Evolutionary conservation across 2,329 filamentous ascomycete genomes (phyloP).

Genomic region (Phyllosticta citrichinensis): DNA sequence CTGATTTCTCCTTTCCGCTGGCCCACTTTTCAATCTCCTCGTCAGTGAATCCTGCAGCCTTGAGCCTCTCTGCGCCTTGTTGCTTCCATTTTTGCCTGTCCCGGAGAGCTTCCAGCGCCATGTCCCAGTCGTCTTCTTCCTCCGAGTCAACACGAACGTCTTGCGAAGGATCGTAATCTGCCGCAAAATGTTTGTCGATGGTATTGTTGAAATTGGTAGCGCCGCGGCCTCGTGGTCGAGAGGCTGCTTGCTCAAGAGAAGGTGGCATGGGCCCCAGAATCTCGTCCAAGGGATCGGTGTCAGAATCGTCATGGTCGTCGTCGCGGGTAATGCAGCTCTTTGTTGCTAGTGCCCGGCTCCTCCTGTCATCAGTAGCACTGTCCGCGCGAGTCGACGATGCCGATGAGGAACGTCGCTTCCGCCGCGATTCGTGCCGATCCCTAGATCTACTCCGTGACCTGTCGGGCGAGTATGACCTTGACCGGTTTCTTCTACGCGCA

Average conservation of each 20-base stretch:
- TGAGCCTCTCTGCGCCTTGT: conserved; percentile 65
- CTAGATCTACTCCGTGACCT: neutral
- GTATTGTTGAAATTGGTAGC: conserved; percentile 49
- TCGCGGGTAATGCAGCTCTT: neutral
- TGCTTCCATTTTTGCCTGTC: conserved; percentile 72
- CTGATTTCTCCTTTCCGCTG: conserved; percentile 49
- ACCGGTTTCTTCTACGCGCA: conserved; percentile 11
- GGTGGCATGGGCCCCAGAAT: conserved; percentile 64
- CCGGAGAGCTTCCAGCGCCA: conserved; percentile 64
- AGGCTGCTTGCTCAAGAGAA: conserved; percentile 27
- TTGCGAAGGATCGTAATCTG: conserved; percentile 48
- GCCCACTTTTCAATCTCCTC: conserved; percentile 65
- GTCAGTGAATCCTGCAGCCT: conserved; percentile 68
- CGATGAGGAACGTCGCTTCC: conserved; percentile 2
- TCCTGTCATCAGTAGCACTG: neutral
- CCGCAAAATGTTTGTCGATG: conserved; percentile 73
- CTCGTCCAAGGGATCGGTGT: conserved; percentile 64
- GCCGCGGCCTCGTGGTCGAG: conserved; percentile 61
- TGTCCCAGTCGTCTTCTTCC: conserved; percentile 62
- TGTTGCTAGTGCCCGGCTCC: neutral
- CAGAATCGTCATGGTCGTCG: conserved; percentile 16
- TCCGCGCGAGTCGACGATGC: neutral
- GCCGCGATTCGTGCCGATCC: neutral
- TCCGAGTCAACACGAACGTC: conserved; percentile 44
- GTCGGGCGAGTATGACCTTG: conserved; percentile 12